A percentile compares a stretch with the other conserved stretches of the same genome.
phyloP scores from a whole-genome alignment of 345 rosid genomes.

The Linum usitatissimum region DNA sequence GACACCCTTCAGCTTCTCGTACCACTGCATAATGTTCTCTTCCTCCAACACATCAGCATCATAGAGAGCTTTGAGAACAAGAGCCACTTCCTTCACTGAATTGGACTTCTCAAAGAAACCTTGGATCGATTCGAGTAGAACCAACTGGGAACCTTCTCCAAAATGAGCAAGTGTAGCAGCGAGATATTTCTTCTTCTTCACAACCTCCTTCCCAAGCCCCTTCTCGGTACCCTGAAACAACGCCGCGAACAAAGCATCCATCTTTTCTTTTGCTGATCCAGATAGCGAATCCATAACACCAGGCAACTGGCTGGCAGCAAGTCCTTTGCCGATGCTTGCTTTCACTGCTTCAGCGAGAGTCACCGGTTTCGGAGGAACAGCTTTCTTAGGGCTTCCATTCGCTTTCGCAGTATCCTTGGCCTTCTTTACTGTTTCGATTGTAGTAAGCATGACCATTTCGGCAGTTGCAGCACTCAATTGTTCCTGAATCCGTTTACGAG shows the following conservation, averaged over 20 bases:
- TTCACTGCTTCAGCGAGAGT: conserved; percentile 29
- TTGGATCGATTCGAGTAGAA: conserved; percentile 42
- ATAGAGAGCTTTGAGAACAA: conserved; percentile 56
- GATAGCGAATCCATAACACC: conserved; percentile 35
- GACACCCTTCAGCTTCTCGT: conserved; percentile 32
- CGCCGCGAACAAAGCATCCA: conserved; percentile 46
- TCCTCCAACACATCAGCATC: conserved; percentile 74
- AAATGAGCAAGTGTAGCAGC: conserved; percentile 33
- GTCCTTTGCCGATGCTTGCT: conserved; percentile 37
- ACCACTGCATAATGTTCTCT: conserved; percentile 62
- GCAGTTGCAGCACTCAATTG: conserved; percentile 78
- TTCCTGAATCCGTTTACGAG: conserved; percentile 58
- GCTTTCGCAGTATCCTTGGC: conserved; percentile 23
- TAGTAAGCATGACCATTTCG: conserved; percentile 76
- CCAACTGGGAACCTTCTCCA: conserved; percentile 37
- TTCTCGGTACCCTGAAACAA: conserved; percentile 52
- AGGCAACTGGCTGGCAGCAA: conserved; percentile 38
- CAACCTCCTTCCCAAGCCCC: conserved; percentile 48
- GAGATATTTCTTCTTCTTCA: conserved; percentile 58
- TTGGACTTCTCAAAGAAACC: conserved; percentile 35
- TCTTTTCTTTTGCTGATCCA: conserved; percentile 44
- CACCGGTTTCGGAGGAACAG: background rate
- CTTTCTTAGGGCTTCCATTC: conserved; percentile 17
- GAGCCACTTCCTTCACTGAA: conserved; percentile 51
- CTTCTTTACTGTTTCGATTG: conserved; percentile 34